Base-by-base conservation (phyloP, 805 yeast species). In the Cyberlindnera euphorbiiphila region DNA sequence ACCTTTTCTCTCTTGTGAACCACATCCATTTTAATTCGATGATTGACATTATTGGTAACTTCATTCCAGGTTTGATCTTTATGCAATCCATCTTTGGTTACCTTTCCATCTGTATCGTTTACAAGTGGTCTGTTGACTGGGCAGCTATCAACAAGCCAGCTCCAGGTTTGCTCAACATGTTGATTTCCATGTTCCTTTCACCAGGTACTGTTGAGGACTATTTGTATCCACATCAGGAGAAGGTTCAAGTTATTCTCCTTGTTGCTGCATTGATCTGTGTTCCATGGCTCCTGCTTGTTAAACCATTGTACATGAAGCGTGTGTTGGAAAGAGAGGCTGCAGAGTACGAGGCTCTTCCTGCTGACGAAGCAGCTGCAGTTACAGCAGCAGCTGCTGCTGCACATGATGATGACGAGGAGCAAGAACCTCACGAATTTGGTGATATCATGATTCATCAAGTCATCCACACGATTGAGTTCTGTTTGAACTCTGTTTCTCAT, bases 51-150 rank as follows among this genome's bases (percentile, higher is more conserved):
- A 64, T 84, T 52, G 98, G 98, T 43, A 93, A 91, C 65, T 93
- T 93, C 56, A 71, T 91, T 41, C 98, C 98, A 2, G 96, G 98
- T 25, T 68, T 93, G 39, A 66, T 93, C 33, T 93, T 93, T 64
- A 87, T 93, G 96, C 95, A 88, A 63, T 83, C 95, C 35, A 91
- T 93, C 31, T 93, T 93, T 59, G 98, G 98, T 25, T 93, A 93
- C 60, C 69, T 93, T 43, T 76, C 95, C 0, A 60, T 89, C 48
- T 74, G 87, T 42, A 93, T 93, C 49, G 73, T 93, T 21, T 91
- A 86, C 71, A 93, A 93, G 64, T 93, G 98, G 98, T 66, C 80
- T 16, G 83, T 85, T 33, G 93, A 93, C 68, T 93, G 98, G 98
- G 66, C 77, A 38, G 81, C 74, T 21, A 71, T 77, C 37, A 82